A percentile compares a stretch with the other conserved stretches of the same genome.
phyloP scores from a whole-genome alignment of 78 protist genomes.

The Diacronema lutheri region DNA sequence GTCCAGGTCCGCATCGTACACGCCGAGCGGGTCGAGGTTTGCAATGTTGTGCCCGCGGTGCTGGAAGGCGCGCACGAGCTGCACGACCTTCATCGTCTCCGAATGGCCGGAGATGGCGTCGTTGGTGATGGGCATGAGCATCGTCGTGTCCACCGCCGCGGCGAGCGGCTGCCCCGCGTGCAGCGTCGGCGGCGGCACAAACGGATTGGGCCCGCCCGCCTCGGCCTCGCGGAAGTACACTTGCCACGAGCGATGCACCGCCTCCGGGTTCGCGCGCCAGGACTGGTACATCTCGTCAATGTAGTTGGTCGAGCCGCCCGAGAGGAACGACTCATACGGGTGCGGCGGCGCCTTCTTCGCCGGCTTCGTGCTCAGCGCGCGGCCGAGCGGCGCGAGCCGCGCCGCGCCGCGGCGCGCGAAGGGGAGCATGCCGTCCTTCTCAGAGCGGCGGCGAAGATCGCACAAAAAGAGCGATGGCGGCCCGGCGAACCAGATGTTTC shows the following conservation, averaged over 20 bases:
- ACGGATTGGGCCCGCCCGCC: constrained; percentile 4
- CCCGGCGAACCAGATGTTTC: too few species aligned
- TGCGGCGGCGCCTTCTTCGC: not conserved
- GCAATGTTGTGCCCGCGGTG: constrained; percentile 33
- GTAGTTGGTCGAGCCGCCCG: not conserved
- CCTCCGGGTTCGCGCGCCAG: constrained; percentile 27
- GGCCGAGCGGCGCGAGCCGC: too few species aligned
- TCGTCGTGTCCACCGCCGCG: not conserved
- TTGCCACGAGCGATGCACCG: constrained; percentile 46
- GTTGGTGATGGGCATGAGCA: not conserved
- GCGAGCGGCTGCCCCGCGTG: not conserved
- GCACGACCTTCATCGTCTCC: not conserved
- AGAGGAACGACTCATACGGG: constrained; percentile 16
- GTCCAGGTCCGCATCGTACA: constrained; percentile 44
- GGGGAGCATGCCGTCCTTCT: too few species aligned
- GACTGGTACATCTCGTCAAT: constrained; percentile 29
- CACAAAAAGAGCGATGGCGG: too few species aligned
- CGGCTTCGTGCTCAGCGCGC: not conserved
- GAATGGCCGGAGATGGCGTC: too few species aligned
- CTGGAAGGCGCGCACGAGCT: constrained; percentile 26
- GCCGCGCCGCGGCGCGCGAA: too few species aligned
- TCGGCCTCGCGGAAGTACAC: not conserved
- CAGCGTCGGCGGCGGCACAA: constrained; percentile 6
- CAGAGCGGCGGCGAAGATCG: too few species aligned
- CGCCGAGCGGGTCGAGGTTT: constrained; percentile 47